These are phyloP conservation scores for Grosmannia serpens DNA, from an alignment of 2,329 filamentous ascomycete genomes.

Conservation along the genomic window DNA sequence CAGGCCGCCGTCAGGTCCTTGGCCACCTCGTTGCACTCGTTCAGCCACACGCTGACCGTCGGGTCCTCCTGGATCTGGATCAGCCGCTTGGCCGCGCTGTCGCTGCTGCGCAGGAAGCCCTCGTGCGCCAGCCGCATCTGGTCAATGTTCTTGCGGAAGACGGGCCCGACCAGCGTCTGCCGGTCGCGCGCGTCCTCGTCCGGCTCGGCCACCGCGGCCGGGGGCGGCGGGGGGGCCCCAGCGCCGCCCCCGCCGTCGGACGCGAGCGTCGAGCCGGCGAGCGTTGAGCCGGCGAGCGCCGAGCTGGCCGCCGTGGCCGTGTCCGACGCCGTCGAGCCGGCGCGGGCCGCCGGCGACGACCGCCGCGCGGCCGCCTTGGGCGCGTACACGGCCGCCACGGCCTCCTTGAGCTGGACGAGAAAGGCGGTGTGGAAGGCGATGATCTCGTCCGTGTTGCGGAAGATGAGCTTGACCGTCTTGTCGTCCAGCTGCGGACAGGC, in stretches of 20 bases:
- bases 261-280: constrained; percentile 8
- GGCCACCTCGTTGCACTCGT: constrained; percentile 84
- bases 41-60: constrained; percentile 71
- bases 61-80: constrained; percentile 52
- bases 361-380: constrained; percentile 33
- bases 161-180: constrained; percentile 37
- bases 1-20: constrained; percentile 88
- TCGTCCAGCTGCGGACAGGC: constrained; percentile 67
- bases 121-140: constrained; percentile 51
- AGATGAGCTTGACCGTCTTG: constrained; percentile 80
- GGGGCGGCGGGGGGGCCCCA: too few relatives aligned
- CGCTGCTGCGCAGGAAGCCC: constrained; percentile 51
- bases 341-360: constrained; percentile 16
- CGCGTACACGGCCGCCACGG: constrained; percentile 67
- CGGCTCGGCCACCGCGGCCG: constrained; percentile 15
- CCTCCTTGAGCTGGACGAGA: constrained; percentile 67
- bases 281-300: too few relatives aligned
- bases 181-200: constrained; percentile 42
- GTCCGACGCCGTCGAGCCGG: constrained; percentile 18
- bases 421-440: constrained; percentile 77
- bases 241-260: constrained; percentile 19
- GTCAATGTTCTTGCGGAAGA: constrained; percentile 46
- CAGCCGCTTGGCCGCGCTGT: constrained; percentile 48
- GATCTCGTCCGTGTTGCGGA: constrained; percentile 86
- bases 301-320: constrained; percentile 9